Conservation (phyloP, 2,329 filamentous ascomycete genomes). For the Elsinoe perseae region DNA sequence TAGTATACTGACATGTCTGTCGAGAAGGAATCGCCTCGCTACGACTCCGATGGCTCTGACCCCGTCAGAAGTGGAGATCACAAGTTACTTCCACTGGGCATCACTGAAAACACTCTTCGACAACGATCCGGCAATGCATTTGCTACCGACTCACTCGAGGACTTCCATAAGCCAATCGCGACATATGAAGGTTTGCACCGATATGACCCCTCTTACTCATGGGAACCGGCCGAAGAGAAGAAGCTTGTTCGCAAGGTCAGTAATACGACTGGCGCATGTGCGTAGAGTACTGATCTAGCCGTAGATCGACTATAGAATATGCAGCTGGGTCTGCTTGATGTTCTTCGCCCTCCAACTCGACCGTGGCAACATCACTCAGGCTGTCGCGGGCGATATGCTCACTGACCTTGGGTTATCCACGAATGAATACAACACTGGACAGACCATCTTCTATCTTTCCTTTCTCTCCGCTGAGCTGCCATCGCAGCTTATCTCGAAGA, state of each 20-base stretch:
- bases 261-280: slow-evolving; percentile 12
- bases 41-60: neutral
- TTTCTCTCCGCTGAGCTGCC: slow-evolving; percentile 45
- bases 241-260: slow-evolving; percentile 47
- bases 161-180: slow-evolving; percentile 45
- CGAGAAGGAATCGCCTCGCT: neutral
- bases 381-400: slow-evolving; percentile 23
- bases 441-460: slow-evolving; percentile 35
- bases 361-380: slow-evolving; percentile 26
- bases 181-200: slow-evolving; percentile 53
- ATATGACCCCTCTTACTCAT: slow-evolving; percentile 50
- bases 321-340: slow-evolving; percentile 46
- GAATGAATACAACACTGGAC: slow-evolving; percentile 27
- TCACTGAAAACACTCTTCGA: slow-evolving; percentile 21
- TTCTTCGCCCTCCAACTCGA: slow-evolving; percentile 44
- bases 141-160: slow-evolving; percentile 29
- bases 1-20: slow-evolving; percentile 5
- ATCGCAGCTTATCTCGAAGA: slow-evolving; percentile 45
- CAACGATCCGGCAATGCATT: slow-evolving; percentile 29
- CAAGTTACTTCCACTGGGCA: neutral
- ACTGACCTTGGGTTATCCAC: slow-evolving; percentile 22
- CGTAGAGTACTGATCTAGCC: neutral
- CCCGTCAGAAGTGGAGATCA: neutral
- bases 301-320: slow-evolving; percentile 46
- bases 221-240: slow-evolving; percentile 51